phyloP scores from a whole-genome alignment of 495 filamentous ascomycete species.

The Glonium stellatum region DNA sequence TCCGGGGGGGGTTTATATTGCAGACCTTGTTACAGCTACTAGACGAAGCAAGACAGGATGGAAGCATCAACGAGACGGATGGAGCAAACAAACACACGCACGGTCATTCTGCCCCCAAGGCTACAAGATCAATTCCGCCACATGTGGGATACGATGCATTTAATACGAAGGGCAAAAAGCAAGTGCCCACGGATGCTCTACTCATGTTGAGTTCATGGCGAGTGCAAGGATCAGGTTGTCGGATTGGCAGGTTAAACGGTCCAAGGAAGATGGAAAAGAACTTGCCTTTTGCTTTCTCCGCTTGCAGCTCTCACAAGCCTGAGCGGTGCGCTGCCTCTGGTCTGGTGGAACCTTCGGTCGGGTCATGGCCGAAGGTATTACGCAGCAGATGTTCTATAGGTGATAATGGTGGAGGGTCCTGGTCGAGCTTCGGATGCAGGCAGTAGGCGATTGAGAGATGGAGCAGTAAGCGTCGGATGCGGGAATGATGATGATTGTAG shows the following conservation, averaged over 20 bases:
- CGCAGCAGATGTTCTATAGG: neutral
- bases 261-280: conserved; percentile 7
- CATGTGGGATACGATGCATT: too few species aligned
- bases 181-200: too few species aligned
- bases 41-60: neutral
- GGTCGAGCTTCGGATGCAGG: conserved; percentile 5
- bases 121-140: too few species aligned
- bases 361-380: conserved; percentile 40
- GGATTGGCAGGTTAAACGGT: neutral
- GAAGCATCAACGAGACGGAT: neutral
- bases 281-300: conserved; percentile 68
- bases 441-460: neutral
- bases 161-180: too few species aligned
- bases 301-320: conserved; percentile 73
- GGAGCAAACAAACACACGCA: neutral
- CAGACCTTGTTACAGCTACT: neutral
- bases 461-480: conserved; percentile 14
- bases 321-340: conserved; percentile 56
- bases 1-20: neutral
- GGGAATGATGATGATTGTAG: neutral
- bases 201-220: too few species aligned
- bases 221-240: too few species aligned
- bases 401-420: neutral
- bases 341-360: conserved; percentile 58
- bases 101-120: too few species aligned